Evolutionary conservation across 2,329 filamentous ascomycete species (phyloP).

Genomic region (Phialophora verrucosa): DNA sequence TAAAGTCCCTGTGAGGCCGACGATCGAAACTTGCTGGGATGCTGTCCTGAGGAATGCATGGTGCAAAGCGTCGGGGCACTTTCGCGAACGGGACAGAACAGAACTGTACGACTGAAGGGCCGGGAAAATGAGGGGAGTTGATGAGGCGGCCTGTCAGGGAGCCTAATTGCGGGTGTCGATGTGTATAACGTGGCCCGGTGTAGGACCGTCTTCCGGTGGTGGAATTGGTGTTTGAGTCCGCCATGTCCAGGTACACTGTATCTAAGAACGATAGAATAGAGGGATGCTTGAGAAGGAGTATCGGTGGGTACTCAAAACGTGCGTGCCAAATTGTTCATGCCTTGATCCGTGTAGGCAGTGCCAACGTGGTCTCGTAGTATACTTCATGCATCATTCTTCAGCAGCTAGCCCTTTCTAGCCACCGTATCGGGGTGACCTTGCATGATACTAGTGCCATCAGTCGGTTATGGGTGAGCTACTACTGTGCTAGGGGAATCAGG

Average conservation of each 20-base stretch:
- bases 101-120: constrained; percentile 21
- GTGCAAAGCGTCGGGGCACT: constrained; percentile 25
- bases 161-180: constrained; percentile 24
- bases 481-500: background rate
- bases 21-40: constrained; percentile 25
- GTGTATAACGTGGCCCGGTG: constrained; percentile 15
- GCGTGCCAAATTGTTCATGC: background rate
- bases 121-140: constrained; percentile 12
- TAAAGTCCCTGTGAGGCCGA: constrained; percentile 25
- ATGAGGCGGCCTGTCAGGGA: constrained; percentile 22
- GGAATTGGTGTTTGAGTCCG: background rate
- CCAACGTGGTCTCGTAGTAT: background rate
- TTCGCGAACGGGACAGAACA: constrained; percentile 25
- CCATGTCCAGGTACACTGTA: background rate
- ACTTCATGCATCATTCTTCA: background rate
- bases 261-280: background rate
- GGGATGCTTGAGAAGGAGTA: background rate
- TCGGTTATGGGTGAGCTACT: background rate
- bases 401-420: background rate
- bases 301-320: background rate
- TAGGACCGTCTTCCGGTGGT: constrained; percentile 5
- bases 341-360: background rate
- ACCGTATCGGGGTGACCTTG: background rate
- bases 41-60: constrained; percentile 10
- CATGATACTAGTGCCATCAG: background rate